phyloP scores from a whole-genome alignment of 2,329 filamentous ascomycete species.

The Fusarium humuli region DNA sequence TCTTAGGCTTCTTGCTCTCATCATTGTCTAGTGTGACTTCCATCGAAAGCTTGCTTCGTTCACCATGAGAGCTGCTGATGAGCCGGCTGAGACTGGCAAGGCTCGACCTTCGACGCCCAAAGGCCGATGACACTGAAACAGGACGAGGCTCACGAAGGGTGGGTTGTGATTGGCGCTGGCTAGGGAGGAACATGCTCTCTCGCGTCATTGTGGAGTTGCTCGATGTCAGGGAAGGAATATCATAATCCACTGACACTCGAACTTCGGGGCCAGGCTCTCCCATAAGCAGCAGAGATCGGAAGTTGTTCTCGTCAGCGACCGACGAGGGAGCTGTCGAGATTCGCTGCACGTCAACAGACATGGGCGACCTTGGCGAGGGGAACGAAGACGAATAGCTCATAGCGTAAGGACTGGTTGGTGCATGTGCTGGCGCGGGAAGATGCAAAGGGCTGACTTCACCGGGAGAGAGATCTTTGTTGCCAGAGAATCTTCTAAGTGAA shows the following conservation, averaged over 20 bases:
- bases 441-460: slow-evolving; percentile 63
- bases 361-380: slow-evolving; percentile 75
- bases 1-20: slow-evolving; percentile 65
- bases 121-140: slow-evolving; percentile 71
- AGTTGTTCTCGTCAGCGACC: slow-evolving; percentile 75
- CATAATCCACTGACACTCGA: slow-evolving; percentile 75
- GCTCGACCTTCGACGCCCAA: slow-evolving; percentile 78
- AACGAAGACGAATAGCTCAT: slow-evolving; percentile 73
- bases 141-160: slow-evolving; percentile 68
- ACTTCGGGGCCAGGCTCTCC: slow-evolving; percentile 80
- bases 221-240: slow-evolving; percentile 79
- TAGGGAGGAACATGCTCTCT: slow-evolving; percentile 66
- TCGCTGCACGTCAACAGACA: slow-evolving; percentile 77
- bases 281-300: slow-evolving; percentile 74
- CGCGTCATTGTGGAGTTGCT: slow-evolving; percentile 82
- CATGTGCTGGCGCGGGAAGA: slow-evolving; percentile 57
- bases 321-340: slow-evolving; percentile 82
- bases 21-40: slow-evolving; percentile 70
- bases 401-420: slow-evolving; percentile 73
- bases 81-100: slow-evolving; percentile 81
- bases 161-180: slow-evolving; percentile 61
- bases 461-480: slow-evolving; percentile 60
- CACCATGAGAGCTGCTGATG: slow-evolving; percentile 79
- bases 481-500: slow-evolving; percentile 57
- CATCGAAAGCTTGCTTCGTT: slow-evolving; percentile 79